These are phyloP conservation scores for Periconia digitata DNA, from an alignment of 2,329 filamentous ascomycete genomes.

Conservation along the genomic window DNA sequence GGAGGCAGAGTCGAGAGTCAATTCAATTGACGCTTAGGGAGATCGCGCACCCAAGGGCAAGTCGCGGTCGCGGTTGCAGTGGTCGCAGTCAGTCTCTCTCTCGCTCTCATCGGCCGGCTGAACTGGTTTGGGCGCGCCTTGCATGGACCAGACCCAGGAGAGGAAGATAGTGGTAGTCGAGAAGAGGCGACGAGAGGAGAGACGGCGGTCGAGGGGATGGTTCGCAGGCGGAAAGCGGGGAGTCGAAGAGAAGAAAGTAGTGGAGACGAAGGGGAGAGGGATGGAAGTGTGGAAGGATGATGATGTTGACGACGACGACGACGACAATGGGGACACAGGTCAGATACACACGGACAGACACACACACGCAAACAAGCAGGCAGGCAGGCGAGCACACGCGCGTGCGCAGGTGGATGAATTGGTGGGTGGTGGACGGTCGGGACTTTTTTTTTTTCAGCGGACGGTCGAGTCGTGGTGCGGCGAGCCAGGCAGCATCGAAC, in stretches of 20 bases:
- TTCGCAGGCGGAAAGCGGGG: slow-evolving; percentile 33
- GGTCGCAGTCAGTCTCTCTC: slow-evolving; percentile 15
- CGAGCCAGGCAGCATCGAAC: too few relatives aligned
- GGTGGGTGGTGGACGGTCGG: too few relatives aligned
- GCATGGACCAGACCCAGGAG: slow-evolving; percentile 34
- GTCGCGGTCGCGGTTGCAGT: neutral
- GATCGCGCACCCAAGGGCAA: neutral
- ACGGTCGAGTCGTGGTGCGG: too few relatives aligned
- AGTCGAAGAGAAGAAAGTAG: slow-evolving; percentile 21
- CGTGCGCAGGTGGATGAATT: neutral
- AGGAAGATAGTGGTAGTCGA: slow-evolving; percentile 19
- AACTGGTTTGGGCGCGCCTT: slow-evolving; percentile 38
- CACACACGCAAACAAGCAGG: neutral
- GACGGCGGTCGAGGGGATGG: slow-evolving; percentile 29
- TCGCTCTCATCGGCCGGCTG: slow-evolving; percentile 21
- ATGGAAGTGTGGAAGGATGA: slow-evolving; percentile 4
- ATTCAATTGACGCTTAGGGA: neutral
- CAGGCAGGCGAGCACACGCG: neutral
- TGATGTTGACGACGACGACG: slow-evolving; percentile 14
- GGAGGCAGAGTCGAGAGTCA: neutral
- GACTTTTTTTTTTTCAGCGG: too few relatives aligned
- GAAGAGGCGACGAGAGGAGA: slow-evolving; percentile 22
- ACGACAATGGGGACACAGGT: too few relatives aligned
- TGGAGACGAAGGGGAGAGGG: too few relatives aligned
- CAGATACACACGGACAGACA: too few relatives aligned